These are phyloP conservation scores for Fraxinus anomala DNA, from an alignment of 257 asterid species.

Conservation along the genomic window DNA sequence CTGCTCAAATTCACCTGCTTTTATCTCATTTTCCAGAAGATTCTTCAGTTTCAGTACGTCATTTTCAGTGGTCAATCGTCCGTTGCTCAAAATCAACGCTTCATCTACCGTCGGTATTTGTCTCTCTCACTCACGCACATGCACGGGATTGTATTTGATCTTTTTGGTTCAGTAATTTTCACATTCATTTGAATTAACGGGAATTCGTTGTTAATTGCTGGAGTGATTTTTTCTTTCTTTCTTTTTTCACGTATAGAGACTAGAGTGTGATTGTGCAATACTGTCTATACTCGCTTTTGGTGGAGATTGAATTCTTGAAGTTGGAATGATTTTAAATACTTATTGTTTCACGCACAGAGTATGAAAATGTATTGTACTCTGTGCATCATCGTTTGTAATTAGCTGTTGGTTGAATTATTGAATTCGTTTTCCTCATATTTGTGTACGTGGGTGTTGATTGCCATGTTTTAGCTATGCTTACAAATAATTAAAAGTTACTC, in stretches of 20 bases:
- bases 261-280: background rate
- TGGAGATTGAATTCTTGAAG: too few species aligned
- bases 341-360: too few species aligned
- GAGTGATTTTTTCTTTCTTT: background rate
- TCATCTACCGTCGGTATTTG: slow-evolving; percentile 38
- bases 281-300: too few species aligned
- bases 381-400: too few species aligned
- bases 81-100: slow-evolving; percentile 33
- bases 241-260: background rate
- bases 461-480: too few species aligned
- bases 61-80: slow-evolving; percentile 33
- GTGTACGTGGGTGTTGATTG: background rate
- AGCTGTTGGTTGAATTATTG: too few species aligned
- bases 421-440: too few species aligned
- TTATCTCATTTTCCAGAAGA: slow-evolving; percentile 33
- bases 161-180: background rate
- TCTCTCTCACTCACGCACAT: too few species aligned
- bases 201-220: background rate
- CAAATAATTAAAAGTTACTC: too few species aligned
- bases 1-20: slow-evolving; percentile 21
- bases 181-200: background rate
- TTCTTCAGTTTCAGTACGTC: slow-evolving; percentile 27
- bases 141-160: too few species aligned
- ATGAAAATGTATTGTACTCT: too few species aligned
- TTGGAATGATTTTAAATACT: too few species aligned